Percentiles rank a stretch among this genome's conserved stretches.
Conservation (phyloP, 306 rosid species). For the Phaseolus lunatus region DNA sequence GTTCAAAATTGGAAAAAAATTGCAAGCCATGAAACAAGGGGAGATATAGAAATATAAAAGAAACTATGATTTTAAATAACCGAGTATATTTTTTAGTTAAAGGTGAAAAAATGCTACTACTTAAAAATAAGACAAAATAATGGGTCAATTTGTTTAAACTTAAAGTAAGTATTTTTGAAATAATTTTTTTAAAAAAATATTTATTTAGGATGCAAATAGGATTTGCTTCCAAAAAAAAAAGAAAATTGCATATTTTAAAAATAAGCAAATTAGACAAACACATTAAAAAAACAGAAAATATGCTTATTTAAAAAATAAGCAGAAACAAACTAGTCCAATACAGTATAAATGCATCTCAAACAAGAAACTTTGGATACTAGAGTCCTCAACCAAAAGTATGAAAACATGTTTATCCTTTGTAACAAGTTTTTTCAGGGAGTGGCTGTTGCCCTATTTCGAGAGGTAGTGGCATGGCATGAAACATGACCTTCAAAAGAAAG, state of each 20-base stretch:
- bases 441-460: not conserved
- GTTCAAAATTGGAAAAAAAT: not conserved
- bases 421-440: not conserved
- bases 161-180: too few relatives aligned
- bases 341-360: not conserved
- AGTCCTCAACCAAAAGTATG: not conserved
- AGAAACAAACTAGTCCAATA: not conserved
- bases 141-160: too few relatives aligned
- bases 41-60: not conserved
- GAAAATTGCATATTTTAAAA: too few relatives aligned
- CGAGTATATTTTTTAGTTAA: not conserved
- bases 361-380: not conserved
- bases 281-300: too few relatives aligned
- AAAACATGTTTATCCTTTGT: not conserved
- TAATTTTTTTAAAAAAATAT: too few relatives aligned
- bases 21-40: not conserved
- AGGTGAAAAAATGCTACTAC: not conserved
- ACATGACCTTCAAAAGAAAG: constrained; percentile 1
- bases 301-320: too few relatives aligned
- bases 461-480: not conserved
- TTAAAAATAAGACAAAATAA: not conserved
- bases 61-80: not conserved
- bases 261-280: too few relatives aligned
- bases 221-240: too few relatives aligned
- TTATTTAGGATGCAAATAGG: too few relatives aligned